Evolutionary conservation across 495 filamentous ascomycete species (phyloP).

Genomic region (Massariosphaeria phaeospora): DNA sequence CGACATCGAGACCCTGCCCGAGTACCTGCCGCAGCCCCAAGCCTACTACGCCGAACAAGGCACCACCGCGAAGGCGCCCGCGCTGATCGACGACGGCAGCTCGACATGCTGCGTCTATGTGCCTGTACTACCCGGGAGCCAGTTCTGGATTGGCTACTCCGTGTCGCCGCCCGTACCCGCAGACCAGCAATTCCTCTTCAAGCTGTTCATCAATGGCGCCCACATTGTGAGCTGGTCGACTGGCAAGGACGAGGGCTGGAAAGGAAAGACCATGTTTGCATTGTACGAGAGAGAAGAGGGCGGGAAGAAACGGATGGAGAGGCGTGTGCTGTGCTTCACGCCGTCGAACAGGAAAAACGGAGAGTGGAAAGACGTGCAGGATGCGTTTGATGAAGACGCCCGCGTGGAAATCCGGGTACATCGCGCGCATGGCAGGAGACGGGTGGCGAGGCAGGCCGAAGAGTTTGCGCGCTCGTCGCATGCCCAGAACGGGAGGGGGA

Average conservation of each 20-base stretch:
- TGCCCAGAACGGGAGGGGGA: constrained; percentile 5
- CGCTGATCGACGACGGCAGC: constrained; percentile 1
- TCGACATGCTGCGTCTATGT: constrained; percentile 36
- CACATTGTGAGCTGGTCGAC: constrained; percentile 42
- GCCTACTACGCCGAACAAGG: neutral
- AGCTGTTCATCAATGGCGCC: constrained; percentile 40
- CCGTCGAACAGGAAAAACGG: neutral
- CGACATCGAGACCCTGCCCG: constrained; percentile 28
- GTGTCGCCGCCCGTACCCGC: constrained; percentile 38
- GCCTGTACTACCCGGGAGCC: constrained; percentile 35
- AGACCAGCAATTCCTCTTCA: constrained; percentile 42
- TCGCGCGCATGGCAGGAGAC: constrained; percentile 38
- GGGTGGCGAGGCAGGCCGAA: constrained; percentile 32
- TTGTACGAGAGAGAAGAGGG: constrained; percentile 31
- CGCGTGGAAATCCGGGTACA: constrained; percentile 42
- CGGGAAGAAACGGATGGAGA: constrained; percentile 36
- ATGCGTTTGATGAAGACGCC: constrained; percentile 11
- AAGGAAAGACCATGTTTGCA: constrained; percentile 44
- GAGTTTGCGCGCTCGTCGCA: constrained; percentile 18
- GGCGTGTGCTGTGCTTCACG: constrained; percentile 37
- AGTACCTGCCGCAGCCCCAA: constrained; percentile 15
- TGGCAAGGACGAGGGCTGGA: constrained; percentile 38
- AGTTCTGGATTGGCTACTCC: constrained; percentile 44
- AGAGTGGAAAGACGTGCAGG: constrained; percentile 6
- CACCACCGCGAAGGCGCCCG: neutral